phyloP scores from a whole-genome alignment of 306 rosid species.

The Begonia loranthoides region DNA sequence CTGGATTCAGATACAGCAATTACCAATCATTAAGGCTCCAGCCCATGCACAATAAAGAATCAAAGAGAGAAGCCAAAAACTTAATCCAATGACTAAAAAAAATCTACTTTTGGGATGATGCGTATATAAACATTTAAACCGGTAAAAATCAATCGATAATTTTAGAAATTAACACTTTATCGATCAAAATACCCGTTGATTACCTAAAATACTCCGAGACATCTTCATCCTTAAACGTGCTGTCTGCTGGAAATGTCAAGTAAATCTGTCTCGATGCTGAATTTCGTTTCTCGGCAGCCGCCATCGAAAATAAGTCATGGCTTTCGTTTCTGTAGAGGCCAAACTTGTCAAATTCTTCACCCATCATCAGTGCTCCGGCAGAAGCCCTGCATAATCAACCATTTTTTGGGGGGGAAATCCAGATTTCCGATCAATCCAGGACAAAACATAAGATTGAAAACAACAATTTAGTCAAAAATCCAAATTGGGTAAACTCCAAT shows the following conservation, averaged over 20 bases:
- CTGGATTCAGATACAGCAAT: no score
- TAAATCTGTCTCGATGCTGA: slow-evolving; percentile 92
- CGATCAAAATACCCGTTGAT: neutral
- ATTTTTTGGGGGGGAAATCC: neutral
- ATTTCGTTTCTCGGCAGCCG: slow-evolving; percentile 51
- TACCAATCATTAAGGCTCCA: no score
- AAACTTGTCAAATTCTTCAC: slow-evolving; percentile 58
- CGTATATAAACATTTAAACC: no score
- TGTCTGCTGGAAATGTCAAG: slow-evolving; percentile 92
- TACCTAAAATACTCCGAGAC: slow-evolving; percentile 96
- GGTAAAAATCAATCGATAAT: no score
- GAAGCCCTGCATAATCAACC: slow-evolving; percentile 4
- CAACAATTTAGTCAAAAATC: slow-evolving; percentile 1
- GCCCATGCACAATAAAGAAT: neutral
- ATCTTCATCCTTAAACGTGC: slow-evolving; percentile 91
- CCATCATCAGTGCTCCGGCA: slow-evolving; percentile 42
- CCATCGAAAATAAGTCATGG: slow-evolving; percentile 53
- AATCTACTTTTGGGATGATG: neutral
- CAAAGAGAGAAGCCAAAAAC: neutral
- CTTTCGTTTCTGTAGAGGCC: slow-evolving; percentile 58
- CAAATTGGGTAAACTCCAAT: slow-evolving; percentile 2
- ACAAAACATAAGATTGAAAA: slow-evolving; percentile 1
- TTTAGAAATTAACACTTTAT: no score
- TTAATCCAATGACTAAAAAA: neutral
- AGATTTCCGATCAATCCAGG: slow-evolving; percentile 1